These are phyloP conservation scores for Camelina hispida DNA, from an alignment of 345 rosid species.

Conservation along the genomic window DNA sequence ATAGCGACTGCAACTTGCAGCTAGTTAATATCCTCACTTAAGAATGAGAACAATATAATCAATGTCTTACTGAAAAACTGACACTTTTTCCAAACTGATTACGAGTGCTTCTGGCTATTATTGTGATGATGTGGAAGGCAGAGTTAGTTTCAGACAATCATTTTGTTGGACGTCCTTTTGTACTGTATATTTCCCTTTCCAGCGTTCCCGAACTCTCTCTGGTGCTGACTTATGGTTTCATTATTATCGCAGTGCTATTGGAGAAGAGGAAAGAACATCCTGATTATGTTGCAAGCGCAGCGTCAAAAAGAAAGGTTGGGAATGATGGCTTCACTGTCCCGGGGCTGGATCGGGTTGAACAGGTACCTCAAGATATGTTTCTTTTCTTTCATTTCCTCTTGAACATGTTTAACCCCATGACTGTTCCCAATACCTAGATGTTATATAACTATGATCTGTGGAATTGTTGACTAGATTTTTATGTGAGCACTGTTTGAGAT, in stretches of 20 bases:
- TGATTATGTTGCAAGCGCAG: conserved; percentile 45
- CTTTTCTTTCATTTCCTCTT: conserved; percentile 15
- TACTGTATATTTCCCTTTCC: conserved; percentile 10
- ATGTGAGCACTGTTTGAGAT: conserved; percentile 2
- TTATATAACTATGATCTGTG: too few species aligned
- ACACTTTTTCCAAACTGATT: conserved; percentile 3
- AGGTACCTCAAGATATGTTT: conserved; percentile 49
- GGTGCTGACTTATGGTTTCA: conserved; percentile 33
- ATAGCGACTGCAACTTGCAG: conserved; percentile 9
- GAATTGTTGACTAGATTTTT: background rate
- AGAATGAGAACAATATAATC: background rate
- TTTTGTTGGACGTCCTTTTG: conserved; percentile 3
- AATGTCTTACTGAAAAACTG: background rate
- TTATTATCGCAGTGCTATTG: conserved; percentile 49
- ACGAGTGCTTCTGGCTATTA: conserved; percentile 13
- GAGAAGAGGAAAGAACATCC: conserved; percentile 62
- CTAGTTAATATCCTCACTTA: background rate
- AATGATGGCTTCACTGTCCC: conserved; percentile 27
- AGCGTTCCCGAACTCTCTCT: background rate
- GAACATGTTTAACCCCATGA: conserved; percentile 11
- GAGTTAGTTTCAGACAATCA: background rate
- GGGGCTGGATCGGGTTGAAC: conserved; percentile 41
- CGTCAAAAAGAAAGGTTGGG: conserved; percentile 46
- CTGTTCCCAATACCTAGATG: background rate
- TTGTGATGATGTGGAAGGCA: conserved; percentile 20